phyloP scores from a whole-genome alignment of 306 rosid species.

The Dalbergia cochinchinensis region DNA sequence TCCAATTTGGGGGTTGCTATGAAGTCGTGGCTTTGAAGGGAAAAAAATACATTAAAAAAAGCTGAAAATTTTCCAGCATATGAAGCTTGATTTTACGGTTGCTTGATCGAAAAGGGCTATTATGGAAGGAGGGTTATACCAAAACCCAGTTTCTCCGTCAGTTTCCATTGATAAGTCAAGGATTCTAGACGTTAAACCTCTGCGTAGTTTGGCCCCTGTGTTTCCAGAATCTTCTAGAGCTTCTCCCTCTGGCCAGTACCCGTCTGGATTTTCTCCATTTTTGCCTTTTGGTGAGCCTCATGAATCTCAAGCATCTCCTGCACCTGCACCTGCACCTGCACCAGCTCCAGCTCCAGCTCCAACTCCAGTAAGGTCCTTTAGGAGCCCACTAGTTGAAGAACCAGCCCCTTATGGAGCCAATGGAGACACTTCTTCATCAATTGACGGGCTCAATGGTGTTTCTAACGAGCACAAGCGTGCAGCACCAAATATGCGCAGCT shows the following conservation, averaged over 20 bases:
- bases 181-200: constrained; percentile 63
- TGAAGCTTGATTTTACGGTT: constrained; percentile 20
- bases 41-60: background rate
- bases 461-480: background rate
- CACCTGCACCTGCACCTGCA: too few relatives aligned
- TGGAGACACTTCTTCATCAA: background rate
- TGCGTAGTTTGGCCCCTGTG: constrained; percentile 66
- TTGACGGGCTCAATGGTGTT: constrained; percentile 7
- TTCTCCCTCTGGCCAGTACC: constrained; percentile 39
- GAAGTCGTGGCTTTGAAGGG: background rate
- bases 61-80: background rate
- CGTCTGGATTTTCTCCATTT: constrained; percentile 62
- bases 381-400: constrained; percentile 42
- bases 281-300: constrained; percentile 46
- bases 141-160: constrained; percentile 42
- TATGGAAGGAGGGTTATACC: constrained; percentile 60
- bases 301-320: constrained; percentile 35
- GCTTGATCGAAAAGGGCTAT: constrained; percentile 36
- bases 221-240: constrained; percentile 54
- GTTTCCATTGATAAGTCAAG: constrained; percentile 58
- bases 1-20: background rate
- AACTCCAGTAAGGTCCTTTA: constrained; percentile 57
- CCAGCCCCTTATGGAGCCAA: background rate
- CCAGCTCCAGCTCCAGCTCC: constrained; percentile 65
- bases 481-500: background rate